Percentiles rank a stretch among this genome's conserved stretches.
Conservation (phyloP, 176 grass and related monocot species). For the Saccharum officinarum region DNA sequence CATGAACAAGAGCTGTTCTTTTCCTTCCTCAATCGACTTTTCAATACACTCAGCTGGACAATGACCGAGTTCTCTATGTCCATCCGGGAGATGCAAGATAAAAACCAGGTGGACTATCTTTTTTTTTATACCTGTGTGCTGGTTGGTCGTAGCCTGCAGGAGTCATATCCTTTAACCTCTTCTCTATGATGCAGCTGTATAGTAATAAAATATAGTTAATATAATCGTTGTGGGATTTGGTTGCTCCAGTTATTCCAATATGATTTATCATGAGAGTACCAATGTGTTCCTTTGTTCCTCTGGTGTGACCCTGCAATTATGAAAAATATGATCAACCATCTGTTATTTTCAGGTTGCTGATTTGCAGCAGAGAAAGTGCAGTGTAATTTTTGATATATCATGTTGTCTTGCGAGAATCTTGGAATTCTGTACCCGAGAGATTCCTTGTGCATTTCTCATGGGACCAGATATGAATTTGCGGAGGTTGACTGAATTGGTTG, state of each 20-base stretch:
- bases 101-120: constrained; percentile 52
- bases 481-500: constrained; percentile 73
- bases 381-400: constrained; percentile 87
- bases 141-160: not conserved
- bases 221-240: not conserved
- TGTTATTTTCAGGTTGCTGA: constrained; percentile 65
- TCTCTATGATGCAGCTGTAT: not conserved
- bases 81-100: constrained; percentile 96
- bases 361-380: constrained; percentile 82
- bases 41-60: constrained; percentile 88
- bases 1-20: constrained; percentile 74
- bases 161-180: not conserved
- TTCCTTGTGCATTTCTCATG: constrained; percentile 69
- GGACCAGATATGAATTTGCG: constrained; percentile 87
- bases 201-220: not conserved
- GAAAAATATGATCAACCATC: constrained; percentile 11
- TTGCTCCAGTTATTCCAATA: constrained; percentile 8
- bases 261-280: not conserved
- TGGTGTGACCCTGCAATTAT: not conserved
- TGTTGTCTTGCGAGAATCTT: constrained; percentile 77
- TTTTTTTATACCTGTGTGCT: not conserved
- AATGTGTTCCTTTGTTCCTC: constrained; percentile 9
- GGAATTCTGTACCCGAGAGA: constrained; percentile 79
- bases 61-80: constrained; percentile 94
- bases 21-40: constrained; percentile 82